These are phyloP conservation scores for Lyophyllum semitale DNA, from an alignment of 768 basidiomycete species.

Conservation along the genomic window DNA sequence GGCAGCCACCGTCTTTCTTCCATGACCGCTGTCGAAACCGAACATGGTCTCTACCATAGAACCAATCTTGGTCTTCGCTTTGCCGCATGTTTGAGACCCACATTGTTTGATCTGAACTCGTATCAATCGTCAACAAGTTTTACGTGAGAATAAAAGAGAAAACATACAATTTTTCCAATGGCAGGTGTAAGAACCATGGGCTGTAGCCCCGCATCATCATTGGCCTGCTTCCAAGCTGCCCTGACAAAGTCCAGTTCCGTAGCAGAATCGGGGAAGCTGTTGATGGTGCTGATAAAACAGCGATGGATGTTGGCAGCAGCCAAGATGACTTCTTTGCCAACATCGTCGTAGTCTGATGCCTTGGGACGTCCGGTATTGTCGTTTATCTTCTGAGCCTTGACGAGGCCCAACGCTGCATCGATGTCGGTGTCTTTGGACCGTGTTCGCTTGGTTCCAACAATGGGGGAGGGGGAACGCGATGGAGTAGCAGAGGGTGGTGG, in stretches of 20 bases:
- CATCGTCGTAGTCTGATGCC: constrained; percentile 16
- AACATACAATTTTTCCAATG: constrained; percentile 19
- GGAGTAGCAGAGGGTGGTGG: too few species aligned
- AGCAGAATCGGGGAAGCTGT: constrained; percentile 21
- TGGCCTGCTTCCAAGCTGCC: constrained; percentile 14
- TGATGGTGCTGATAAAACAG: constrained; percentile 16
- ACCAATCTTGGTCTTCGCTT: constrained; percentile 19
- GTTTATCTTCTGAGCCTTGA: neutral
- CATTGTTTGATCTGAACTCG: constrained; percentile 14
- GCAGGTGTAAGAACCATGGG: constrained; percentile 6
- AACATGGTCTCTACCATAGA: constrained; percentile 18
- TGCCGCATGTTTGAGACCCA: constrained; percentile 21
- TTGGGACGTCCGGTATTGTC: constrained; percentile 14
- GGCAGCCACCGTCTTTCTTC: constrained; percentile 8
- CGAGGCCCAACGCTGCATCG: neutral
- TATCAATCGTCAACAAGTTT: neutral
- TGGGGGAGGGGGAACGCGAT: too few species aligned
- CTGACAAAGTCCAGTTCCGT: constrained; percentile 11
- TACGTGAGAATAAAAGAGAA: neutral
- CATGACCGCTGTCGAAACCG: constrained; percentile 21
- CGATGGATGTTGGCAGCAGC: constrained; percentile 16
- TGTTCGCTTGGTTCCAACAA: too few species aligned
- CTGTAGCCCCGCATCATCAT: constrained; percentile 9
- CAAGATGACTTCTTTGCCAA: constrained; percentile 19
- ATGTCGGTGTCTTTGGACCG: too few species aligned